A percentile compares a stretch with the other conserved stretches of the same genome.
These are phyloP conservation scores for Croton setiger DNA, from an alignment of 441 rosid genomes.

Conservation along the genomic window DNA sequence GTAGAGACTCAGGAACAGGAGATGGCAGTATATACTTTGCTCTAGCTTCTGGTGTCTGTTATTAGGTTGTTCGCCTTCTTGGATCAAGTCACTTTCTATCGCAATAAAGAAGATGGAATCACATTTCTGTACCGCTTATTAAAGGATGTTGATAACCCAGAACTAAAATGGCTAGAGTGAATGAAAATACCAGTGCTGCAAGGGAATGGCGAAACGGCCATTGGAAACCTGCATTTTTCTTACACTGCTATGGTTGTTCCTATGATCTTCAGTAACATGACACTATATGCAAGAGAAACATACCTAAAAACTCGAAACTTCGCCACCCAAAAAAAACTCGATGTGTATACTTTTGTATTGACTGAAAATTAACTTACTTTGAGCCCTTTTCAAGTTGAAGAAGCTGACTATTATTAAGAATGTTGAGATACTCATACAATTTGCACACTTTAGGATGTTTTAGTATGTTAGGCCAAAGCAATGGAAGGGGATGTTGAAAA, in stretches of 20 bases:
- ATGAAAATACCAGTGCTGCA: neutral
- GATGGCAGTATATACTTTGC: neutral
- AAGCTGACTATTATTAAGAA: no score
- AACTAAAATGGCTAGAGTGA: neutral
- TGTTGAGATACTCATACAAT: no score
- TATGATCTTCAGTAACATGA: neutral
- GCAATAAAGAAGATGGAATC: neutral
- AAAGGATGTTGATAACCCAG: neutral
- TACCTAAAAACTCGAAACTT: no score
- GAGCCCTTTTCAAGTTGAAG: neutral
- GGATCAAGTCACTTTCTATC: neutral
- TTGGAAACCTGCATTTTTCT: neutral
- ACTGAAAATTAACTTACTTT: no score
- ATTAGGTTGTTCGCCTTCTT: neutral
- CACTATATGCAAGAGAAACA: no score
- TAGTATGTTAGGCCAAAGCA: no score
- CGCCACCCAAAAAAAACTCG: no score
- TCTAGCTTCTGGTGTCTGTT: neutral
- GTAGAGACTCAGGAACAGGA: neutral
- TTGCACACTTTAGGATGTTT: no score
- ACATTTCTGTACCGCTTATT: neutral
- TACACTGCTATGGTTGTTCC: neutral
- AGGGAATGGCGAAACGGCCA: neutral
- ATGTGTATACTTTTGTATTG: no score
- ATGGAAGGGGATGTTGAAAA: neutral